phyloP scores from a whole-genome alignment of 306 rosid species.

The Rubus idaeus region DNA sequence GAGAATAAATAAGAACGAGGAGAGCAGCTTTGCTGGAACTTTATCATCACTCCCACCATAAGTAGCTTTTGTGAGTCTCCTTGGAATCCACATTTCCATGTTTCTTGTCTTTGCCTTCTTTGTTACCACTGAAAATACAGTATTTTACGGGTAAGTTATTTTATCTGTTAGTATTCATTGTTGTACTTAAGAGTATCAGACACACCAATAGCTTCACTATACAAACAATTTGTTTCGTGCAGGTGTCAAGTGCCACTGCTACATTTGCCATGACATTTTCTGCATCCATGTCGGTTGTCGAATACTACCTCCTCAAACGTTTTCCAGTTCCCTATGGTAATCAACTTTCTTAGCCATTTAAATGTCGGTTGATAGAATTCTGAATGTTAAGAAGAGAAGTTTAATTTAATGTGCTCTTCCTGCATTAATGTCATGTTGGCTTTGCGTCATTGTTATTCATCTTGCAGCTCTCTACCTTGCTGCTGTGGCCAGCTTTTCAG shows the following conservation, averaged over 20 bases:
- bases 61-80: neutral
- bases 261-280: slow-evolving; percentile 83
- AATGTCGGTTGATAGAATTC: neutral
- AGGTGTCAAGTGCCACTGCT: slow-evolving; percentile 88
- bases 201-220: neutral
- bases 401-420: too few species aligned
- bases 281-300: slow-evolving; percentile 76
- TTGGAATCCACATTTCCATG: neutral
- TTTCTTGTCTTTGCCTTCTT: neutral
- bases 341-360: neutral
- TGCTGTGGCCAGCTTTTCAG: slow-evolving; percentile 60
- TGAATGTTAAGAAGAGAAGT: neutral
- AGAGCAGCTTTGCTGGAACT: neutral
- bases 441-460: neutral
- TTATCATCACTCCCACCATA: too few species aligned
- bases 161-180: neutral
- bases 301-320: slow-evolving; percentile 63
- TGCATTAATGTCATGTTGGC: neutral
- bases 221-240: slow-evolving; percentile 5
- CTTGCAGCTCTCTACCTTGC: slow-evolving; percentile 54
- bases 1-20: neutral
- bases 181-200: neutral
- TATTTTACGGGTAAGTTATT: neutral
- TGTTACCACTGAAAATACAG: neutral
- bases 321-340: slow-evolving; percentile 78